Conservation (phyloP, 2,329 filamentous ascomycete species). For the Epichloe sylvatica region DNA sequence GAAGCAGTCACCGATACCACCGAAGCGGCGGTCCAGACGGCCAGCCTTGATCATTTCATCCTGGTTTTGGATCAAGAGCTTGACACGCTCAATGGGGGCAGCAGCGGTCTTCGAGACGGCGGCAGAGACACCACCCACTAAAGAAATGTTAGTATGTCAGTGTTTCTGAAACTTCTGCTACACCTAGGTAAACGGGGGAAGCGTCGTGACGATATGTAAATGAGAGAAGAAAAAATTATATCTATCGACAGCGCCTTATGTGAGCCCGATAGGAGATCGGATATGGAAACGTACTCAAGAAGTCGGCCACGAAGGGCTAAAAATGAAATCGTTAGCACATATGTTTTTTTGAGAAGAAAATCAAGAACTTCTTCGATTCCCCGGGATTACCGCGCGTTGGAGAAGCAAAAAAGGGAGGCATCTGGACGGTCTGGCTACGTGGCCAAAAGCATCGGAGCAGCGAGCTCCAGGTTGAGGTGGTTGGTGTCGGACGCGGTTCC, state of each 20-base stretch:
- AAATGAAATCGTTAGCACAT: slow-evolving; percentile 21
- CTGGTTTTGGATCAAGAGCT: slow-evolving; percentile 99
- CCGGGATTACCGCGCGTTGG: background rate
- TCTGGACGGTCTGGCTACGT: background rate
- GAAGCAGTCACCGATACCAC: slow-evolving; percentile 92
- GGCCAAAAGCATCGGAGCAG: background rate
- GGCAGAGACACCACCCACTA: slow-evolving; percentile 99
- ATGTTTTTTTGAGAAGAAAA: background rate
- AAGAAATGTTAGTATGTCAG: slow-evolving; percentile 12
- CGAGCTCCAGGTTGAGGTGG: background rate
- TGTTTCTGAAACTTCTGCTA: slow-evolving; percentile 2
- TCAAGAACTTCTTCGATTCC: slow-evolving; percentile 6
- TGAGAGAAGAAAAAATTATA: background rate
- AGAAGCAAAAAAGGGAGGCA: background rate
- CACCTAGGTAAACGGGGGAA: background rate
- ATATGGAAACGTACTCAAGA: slow-evolving; percentile 70
- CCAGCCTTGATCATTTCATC: slow-evolving; percentile 99
- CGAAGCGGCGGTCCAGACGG: slow-evolving; percentile 96
- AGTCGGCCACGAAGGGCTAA: slow-evolving; percentile 92
- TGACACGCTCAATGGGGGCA: slow-evolving; percentile 99
- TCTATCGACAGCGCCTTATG: background rate
- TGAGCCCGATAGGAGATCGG: background rate
- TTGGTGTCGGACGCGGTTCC: background rate
- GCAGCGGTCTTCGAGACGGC: slow-evolving; percentile 99
- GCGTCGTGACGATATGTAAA: background rate